phyloP scores from a whole-genome alignment of 495 filamentous ascomycete species.

The Annulohypoxylon moriforme region DNA sequence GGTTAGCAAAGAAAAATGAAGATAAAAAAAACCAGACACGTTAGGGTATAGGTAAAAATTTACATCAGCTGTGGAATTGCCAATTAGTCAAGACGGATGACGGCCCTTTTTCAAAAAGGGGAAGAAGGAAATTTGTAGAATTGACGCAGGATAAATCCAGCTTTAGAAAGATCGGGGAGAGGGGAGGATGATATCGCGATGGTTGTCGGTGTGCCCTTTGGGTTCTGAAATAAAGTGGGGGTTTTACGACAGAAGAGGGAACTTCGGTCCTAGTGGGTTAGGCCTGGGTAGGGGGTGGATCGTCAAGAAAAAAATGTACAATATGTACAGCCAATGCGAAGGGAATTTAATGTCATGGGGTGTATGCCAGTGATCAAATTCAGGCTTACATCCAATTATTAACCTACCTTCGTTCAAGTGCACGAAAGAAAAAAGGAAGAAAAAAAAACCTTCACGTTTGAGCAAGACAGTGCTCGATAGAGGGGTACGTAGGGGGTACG shows the following conservation, averaged over 20 bases:
- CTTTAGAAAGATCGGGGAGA: conserved; percentile 5
- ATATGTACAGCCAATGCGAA: conserved; percentile 11
- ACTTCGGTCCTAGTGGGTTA: conserved; percentile 32
- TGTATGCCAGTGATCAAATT: conserved; percentile 25
- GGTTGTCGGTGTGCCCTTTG: conserved; percentile 45
- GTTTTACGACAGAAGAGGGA: conserved; percentile 32
- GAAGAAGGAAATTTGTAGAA: conserved; percentile 1
- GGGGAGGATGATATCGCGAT: conserved; percentile 43
- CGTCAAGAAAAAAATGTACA: conserved; percentile 13
- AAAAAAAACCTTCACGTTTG: conserved; percentile 5
- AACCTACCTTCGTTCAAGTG: conserved; percentile 4
- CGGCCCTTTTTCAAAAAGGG: conserved; percentile 24
- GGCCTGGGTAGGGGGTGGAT: conserved; percentile 28
- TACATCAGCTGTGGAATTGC: conserved; percentile 9
- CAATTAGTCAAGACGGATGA: conserved; percentile 15
- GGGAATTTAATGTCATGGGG: conserved; percentile 24
- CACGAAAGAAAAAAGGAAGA: conserved; percentile 17
- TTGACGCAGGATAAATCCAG: conserved; percentile 20
- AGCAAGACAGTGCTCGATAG: conserved; percentile 3
- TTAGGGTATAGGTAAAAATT: conserved; percentile 12
- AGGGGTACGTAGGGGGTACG: neutral
- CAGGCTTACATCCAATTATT: conserved; percentile 17
- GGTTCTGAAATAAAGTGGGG: conserved; percentile 35
- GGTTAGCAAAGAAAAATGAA: conserved; percentile 15
- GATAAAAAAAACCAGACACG: neutral